Evolutionary conservation across 495 filamentous ascomycete species (phyloP).

Genomic region (Annulohypoxylon moriforme): DNA sequence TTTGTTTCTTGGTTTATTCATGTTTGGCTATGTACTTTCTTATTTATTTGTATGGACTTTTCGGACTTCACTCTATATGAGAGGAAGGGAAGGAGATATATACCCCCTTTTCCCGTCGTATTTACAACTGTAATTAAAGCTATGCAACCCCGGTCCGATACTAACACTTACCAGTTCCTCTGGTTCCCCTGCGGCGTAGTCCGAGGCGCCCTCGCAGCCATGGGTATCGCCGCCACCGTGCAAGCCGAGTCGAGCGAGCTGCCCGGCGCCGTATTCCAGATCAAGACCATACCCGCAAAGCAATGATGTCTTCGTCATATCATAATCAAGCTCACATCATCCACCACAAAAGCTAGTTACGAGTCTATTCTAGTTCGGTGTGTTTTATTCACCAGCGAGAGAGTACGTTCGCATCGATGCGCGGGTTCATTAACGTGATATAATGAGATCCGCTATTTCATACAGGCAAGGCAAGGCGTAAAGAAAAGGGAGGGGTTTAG

Average conservation of each 20-base stretch:
- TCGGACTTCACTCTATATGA: not conserved
- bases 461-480: conserved; percentile 18
- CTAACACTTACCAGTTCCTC: conserved; percentile 71
- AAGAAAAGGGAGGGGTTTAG: conserved; percentile 6
- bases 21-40: conserved; percentile 1
- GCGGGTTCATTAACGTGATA: not conserved
- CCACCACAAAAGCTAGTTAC: not conserved
- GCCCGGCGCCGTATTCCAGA: conserved; percentile 92
- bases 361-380: not conserved
- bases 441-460: not conserved
- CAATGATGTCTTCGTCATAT: conserved; percentile 42
- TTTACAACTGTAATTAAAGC: too few species aligned
- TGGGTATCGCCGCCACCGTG: conserved; percentile 90
- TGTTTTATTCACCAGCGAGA: not conserved
- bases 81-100: too few species aligned
- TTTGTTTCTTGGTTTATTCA: too few species aligned
- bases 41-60: too few species aligned
- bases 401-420: not conserved
- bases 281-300: conserved; percentile 80
- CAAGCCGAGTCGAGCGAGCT: conserved; percentile 88
- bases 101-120: too few species aligned
- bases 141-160: too few species aligned
- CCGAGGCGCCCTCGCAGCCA: conserved; percentile 83
- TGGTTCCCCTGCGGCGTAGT: conserved; percentile 96
- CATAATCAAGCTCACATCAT: not conserved